Conservation (phyloP, 441 rosid species). For the Metrosideros polymorpha region DNA sequence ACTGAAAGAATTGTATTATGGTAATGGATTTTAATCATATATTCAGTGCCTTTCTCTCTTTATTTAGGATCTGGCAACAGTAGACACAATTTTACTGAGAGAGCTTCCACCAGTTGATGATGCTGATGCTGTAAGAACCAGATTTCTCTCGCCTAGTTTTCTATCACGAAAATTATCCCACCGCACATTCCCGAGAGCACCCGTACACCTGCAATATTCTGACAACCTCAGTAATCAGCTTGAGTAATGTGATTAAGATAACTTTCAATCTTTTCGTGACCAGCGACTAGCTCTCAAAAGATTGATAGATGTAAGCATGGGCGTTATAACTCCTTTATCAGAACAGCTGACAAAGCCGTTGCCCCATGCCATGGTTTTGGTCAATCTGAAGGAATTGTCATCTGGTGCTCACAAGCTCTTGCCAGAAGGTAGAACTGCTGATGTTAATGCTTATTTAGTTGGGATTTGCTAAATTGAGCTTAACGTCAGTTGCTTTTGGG, state of each 20-base stretch:
- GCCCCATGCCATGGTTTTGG: slow-evolving; percentile 87
- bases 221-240: neutral
- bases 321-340: slow-evolving; percentile 75
- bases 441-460: neutral
- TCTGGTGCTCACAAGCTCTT: slow-evolving; percentile 87
- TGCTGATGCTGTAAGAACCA: slow-evolving; percentile 59
- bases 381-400: slow-evolving; percentile 78
- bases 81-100: slow-evolving; percentile 68
- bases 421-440: slow-evolving; percentile 56
- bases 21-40: neutral
- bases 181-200: neutral
- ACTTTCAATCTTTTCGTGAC: slow-evolving; percentile 5
- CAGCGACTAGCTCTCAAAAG: slow-evolving; percentile 92
- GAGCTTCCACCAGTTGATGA: slow-evolving; percentile 83
- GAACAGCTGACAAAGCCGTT: slow-evolving; percentile 94
- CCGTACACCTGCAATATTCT: neutral
- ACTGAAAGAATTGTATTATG: neutral
- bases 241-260: neutral
- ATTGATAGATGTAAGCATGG: slow-evolving; percentile 88
- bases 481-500: neutral
- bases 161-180: neutral
- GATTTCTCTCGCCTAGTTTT: neutral
- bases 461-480: neutral
- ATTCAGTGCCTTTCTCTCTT: neutral
- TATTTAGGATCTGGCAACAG: slow-evolving; percentile 54